Evolutionary conservation across 225 moss, liverwort and hornwort genomes (phyloP), one percentile per base, ranked within the genome.

Genomic region (Bryum argenteum): DNA sequence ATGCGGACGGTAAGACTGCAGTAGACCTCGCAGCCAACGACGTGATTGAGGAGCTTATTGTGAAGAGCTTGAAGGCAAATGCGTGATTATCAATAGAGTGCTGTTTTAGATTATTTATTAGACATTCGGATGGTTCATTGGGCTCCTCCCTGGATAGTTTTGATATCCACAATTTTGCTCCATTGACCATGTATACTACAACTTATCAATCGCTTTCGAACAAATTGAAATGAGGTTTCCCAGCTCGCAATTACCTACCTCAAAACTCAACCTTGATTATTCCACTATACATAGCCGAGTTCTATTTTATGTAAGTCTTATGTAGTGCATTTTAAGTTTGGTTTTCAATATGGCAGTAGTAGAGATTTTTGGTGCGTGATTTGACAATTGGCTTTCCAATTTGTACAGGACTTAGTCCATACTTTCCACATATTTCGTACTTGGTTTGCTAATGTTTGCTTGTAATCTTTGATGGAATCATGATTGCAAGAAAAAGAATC

Each of bases 11-110:
- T 38, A 90, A 88, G 62, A 92, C 80, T 70, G 89, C 94, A 8
- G 58, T 91, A 57, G 97, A 98, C 63, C 66, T 92, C 65, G 90
- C 92, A 26, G 55, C 80, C 14, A 90, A 85, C 71, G 90, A 89
- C n/a, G 55, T 79, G 16, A 84, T 94, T 61, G 81, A 76, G 80
- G 78, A 89, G 57, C 87, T 98, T 13, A 89, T 94, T 48, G 66
- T 81, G 59, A 76, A 80, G 17, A 86, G 86, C 72, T 75, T 88
- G 71, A 88, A 87, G 78, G 87, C 83, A 52, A 79, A 75, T 47
- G 79, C 73, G 48, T 79, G 61, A 79, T n/a, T n/a, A n/a, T n/a
- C n/a, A n/a, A n/a, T 33, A 33, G 40, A 76, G 65, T 71, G 20
- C 5, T 52, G 54, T 61, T 45, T 63, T 54, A 72, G 78, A 58